Evolutionary conservation across 371 early-diverging fungal species (phyloP).

Genomic region (Zychaea mexicana): DNA sequence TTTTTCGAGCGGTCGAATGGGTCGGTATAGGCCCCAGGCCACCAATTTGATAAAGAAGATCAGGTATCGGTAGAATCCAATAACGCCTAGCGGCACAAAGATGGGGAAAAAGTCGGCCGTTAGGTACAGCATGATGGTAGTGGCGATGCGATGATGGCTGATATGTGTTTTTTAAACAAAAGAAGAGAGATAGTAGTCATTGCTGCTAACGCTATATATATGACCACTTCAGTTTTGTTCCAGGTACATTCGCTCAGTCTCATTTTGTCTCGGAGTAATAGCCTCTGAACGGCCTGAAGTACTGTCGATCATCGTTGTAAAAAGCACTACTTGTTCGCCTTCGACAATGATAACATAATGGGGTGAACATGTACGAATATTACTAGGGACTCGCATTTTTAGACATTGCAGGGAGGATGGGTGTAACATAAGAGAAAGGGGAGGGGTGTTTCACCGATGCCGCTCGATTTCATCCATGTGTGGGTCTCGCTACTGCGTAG

Average conservation of each 20-base stretch:
- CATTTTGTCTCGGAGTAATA: too few relatives aligned
- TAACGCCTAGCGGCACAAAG: slow-evolving; percentile 73
- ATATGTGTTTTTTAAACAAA: too few relatives aligned
- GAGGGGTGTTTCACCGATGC: background rate
- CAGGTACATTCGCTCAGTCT: too few relatives aligned
- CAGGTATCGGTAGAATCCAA: slow-evolving; percentile 76
- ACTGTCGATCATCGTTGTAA: background rate
- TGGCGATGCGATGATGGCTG: too few relatives aligned
- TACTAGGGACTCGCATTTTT: background rate
- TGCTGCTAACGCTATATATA: background rate
- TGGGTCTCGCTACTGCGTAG: too few relatives aligned
- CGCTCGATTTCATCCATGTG: too few relatives aligned
- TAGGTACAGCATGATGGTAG: slow-evolving; percentile 71
- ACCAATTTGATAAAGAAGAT: slow-evolving; percentile 67
- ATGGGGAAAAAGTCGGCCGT: slow-evolving; percentile 74
- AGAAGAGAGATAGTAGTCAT: too few relatives aligned
- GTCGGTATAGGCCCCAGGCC: slow-evolving; percentile 59
- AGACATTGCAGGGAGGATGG: background rate
- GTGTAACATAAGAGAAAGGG: background rate
- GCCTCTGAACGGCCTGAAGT: slow-evolving; percentile 39
- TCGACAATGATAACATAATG: too few relatives aligned
- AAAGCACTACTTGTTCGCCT: too few relatives aligned
- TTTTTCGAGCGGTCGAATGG: slow-evolving; percentile 49
- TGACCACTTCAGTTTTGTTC: too few relatives aligned
- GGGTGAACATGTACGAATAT: too few relatives aligned